A percentile compares a stretch with the other conserved stretches of the same genome.
These are phyloP conservation scores for Epicoccum sorghinum DNA, from an alignment of 2,329 filamentous ascomycete genomes.

Conservation along the genomic window DNA sequence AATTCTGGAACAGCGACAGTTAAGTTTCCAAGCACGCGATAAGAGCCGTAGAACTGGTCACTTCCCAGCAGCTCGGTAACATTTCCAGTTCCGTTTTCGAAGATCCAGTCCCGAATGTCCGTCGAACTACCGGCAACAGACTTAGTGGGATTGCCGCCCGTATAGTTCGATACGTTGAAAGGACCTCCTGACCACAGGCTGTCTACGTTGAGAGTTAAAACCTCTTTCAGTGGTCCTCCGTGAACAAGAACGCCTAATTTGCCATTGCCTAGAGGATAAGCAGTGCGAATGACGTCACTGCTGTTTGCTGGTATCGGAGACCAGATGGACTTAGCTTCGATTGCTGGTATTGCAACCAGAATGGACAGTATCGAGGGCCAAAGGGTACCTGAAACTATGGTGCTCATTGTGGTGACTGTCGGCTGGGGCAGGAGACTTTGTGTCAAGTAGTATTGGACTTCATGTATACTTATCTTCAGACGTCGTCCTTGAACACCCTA, in stretches of 20 bases:
- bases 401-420: not conserved
- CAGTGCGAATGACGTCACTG: slow-evolving; percentile 30
- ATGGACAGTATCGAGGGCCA: not conserved
- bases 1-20: slow-evolving; percentile 47
- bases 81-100: slow-evolving; percentile 57
- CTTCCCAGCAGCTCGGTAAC: slow-evolving; percentile 46
- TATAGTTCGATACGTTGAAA: slow-evolving; percentile 54
- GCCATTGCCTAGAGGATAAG: slow-evolving; percentile 58
- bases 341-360: not conserved
- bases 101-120: slow-evolving; percentile 56
- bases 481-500: too few relatives aligned
- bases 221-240: slow-evolving; percentile 52
- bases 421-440: too few relatives aligned
- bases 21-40: slow-evolving; percentile 56
- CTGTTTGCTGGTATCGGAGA: slow-evolving; percentile 25
- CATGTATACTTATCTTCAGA: too few relatives aligned
- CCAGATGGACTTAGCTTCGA: slow-evolving; percentile 28
- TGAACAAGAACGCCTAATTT: slow-evolving; percentile 55
- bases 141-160: slow-evolving; percentile 54
- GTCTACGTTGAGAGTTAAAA: slow-evolving; percentile 56
- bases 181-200: slow-evolving; percentile 59
- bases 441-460: too few relatives aligned
- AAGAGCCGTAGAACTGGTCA: slow-evolving; percentile 53
- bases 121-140: slow-evolving; percentile 44
- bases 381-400: too few relatives aligned